A percentile compares a stretch with the other conserved stretches of the same genome.
Conservation (phyloP, 2,329 filamentous ascomycete genomes). For the Onygenales sp. region DNA sequence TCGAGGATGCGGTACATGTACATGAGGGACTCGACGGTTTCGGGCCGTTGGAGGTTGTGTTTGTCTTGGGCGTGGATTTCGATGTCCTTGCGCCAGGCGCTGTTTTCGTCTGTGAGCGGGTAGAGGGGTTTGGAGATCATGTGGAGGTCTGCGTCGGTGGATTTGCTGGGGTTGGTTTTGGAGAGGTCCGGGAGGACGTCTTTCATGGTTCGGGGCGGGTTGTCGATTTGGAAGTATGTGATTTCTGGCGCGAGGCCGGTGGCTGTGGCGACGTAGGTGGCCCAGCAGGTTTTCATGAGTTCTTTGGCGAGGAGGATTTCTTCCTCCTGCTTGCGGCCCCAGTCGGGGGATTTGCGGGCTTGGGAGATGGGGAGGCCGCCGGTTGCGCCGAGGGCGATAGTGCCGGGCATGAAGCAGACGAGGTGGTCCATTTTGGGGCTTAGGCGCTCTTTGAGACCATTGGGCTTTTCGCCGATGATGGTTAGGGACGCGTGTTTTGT, state of each 20-base stretch:
- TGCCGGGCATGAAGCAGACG: conserved; percentile 95
- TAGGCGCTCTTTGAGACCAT: conserved; percentile 56
- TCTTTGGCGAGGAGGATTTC: conserved; percentile 83
- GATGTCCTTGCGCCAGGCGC: conserved; percentile 66
- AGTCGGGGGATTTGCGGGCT: conserved; percentile 61
- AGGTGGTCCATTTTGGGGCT: conserved; percentile 96
- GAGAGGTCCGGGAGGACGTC: conserved; percentile 26
- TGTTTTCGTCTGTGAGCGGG: conserved; percentile 16
- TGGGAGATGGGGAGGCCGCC: conserved; percentile 65
- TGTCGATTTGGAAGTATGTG: conserved; percentile 71
- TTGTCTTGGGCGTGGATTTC: conserved; percentile 69
- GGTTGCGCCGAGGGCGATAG: conserved; percentile 81
- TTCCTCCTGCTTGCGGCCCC: conserved; percentile 71
- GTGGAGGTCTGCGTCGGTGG: conserved; percentile 22
- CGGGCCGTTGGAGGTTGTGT: conserved; percentile 90
- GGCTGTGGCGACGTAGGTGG: conserved; percentile 83
- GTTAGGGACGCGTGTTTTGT: conserved; percentile 71
- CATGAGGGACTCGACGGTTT: conserved; percentile 92
- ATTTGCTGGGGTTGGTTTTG: conserved; percentile 13
- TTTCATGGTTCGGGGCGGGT: conserved; percentile 49
- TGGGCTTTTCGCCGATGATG: conserved; percentile 78
- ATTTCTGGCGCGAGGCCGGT: conserved; percentile 95
- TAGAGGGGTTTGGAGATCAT: conserved; percentile 27
- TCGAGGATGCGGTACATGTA: conserved; percentile 99
- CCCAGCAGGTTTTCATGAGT: conserved; percentile 95